Percentiles rank a stretch among this genome's conserved stretches.
Conservation (phyloP, 2,329 filamentous ascomycete genomes). For the Penicillium sp. region DNA sequence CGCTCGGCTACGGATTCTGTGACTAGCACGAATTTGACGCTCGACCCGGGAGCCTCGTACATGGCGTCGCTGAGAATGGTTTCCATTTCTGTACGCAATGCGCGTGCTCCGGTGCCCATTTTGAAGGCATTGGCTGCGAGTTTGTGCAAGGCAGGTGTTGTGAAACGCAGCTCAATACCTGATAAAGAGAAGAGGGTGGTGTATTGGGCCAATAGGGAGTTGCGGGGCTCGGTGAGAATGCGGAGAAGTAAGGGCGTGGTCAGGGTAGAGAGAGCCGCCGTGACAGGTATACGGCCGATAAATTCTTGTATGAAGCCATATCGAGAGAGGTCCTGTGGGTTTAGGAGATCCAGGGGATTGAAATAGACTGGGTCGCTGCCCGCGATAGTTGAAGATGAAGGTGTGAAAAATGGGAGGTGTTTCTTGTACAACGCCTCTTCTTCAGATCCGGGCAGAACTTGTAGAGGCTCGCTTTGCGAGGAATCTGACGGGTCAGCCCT, state of each 20-base stretch:
- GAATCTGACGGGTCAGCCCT: conserved; percentile 20
- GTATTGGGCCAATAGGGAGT: conserved; percentile 83
- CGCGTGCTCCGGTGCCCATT: conserved; percentile 73
- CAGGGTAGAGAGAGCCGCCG: conserved; percentile 75
- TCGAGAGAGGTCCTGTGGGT: conserved; percentile 68
- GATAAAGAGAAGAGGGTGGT: conserved; percentile 79
- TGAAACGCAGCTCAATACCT: conserved; percentile 71
- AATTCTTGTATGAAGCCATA: conserved; percentile 92
- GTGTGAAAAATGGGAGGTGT: conserved; percentile 55
- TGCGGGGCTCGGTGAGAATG: conserved; percentile 86
- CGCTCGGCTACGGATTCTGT: conserved; percentile 63
- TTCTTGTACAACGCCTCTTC: conserved; percentile 56
- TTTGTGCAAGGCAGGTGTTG: conserved; percentile 69
- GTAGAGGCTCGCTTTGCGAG: conserved; percentile 38
- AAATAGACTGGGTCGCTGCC: conserved; percentile 45
- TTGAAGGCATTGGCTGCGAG: conserved; percentile 65
- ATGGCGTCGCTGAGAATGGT: conserved; percentile 71
- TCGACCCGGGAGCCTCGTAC: conserved; percentile 65
- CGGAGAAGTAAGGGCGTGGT: conserved; percentile 64
- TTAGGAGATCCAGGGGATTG: conserved; percentile 64
- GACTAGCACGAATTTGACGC: conserved; percentile 65
- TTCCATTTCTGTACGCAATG: conserved; percentile 74
- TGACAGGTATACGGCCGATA: conserved; percentile 90
- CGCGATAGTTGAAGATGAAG: conserved; percentile 44
- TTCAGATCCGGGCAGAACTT: conserved; percentile 58